phyloP scores from a whole-genome alignment of 352 stramenopile genomes.

The Thraustochytrium sp. region DNA sequence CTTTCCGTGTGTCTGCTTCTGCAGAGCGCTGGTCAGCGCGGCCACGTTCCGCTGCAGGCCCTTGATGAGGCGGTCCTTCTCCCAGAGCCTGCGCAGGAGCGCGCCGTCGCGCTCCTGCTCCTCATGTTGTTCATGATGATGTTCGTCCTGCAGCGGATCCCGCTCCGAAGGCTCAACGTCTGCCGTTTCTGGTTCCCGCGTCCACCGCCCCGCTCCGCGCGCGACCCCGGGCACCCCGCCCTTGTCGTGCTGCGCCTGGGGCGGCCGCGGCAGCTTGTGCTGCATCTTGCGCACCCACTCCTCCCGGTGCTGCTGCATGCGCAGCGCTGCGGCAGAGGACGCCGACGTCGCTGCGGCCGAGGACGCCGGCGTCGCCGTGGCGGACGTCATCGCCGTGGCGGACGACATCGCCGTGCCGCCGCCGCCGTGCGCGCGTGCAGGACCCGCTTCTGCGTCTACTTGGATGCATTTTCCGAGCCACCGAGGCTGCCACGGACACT shows the following conservation, averaged over 20 bases:
- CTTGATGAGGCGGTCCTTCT: constrained; percentile 14
- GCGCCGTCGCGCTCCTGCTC: neutral
- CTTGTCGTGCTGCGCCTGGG: neutral
- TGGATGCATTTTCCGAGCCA: no score
- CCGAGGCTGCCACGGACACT: no score
- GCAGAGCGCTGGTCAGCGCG: neutral
- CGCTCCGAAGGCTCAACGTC: neutral
- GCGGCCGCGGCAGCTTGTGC: neutral
- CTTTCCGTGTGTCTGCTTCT: neutral
- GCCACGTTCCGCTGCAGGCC: neutral
- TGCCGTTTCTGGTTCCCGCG: neutral
- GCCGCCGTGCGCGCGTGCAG: neutral
- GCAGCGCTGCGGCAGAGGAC: no score
- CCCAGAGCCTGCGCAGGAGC: neutral
- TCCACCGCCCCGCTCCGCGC: neutral
- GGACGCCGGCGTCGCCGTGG: no score
- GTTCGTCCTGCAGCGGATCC: neutral
- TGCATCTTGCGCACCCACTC: neutral
- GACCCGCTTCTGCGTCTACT: no score
- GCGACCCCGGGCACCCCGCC: neutral
- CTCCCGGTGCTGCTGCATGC: neutral
- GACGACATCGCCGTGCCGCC: neutral
- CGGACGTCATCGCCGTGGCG: neutral
- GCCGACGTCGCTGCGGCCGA: no score
- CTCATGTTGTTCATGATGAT: neutral